These are phyloP conservation scores for Boletales sp. DNA, from an alignment of 768 basidiomycete species.

Conservation along the genomic window DNA sequence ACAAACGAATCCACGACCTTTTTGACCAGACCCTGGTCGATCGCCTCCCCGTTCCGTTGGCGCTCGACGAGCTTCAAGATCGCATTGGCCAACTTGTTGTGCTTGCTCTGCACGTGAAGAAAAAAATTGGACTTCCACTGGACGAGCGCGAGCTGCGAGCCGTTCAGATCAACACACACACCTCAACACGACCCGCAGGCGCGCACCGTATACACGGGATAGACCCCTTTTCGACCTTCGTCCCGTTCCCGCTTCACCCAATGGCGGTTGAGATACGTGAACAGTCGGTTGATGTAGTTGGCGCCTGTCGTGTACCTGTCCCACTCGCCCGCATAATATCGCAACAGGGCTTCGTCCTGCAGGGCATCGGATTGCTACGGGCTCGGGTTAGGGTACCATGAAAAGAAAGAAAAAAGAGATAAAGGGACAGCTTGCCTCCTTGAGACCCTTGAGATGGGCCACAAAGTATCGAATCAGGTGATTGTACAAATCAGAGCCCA, in stretches of 20 bases:
- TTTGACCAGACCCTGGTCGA: constrained; percentile 91
- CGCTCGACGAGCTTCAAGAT: constrained; percentile 87
- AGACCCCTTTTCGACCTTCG: constrained; percentile 92
- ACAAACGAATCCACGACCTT: constrained; percentile 95
- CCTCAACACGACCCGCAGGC: neutral
- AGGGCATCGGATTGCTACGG: constrained; percentile 70
- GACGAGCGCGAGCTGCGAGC: constrained; percentile 77
- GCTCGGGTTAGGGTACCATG: constrained; percentile 13
- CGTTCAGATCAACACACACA: constrained; percentile 1
- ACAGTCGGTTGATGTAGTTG: constrained; percentile 94
- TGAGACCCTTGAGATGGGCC: constrained; percentile 65
- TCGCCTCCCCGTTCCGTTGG: constrained; percentile 90
- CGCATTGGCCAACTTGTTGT: constrained; percentile 80
- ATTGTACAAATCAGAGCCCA: constrained; percentile 97
- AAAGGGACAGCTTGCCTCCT: constrained; percentile 47
- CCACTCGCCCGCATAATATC: constrained; percentile 93
- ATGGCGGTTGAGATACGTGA: constrained; percentile 97
- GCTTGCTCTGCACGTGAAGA: constrained; percentile 76
- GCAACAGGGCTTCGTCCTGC: constrained; percentile 83
- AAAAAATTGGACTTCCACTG: constrained; percentile 96
- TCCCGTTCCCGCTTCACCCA: constrained; percentile 99
- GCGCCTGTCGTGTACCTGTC: constrained; percentile 95
- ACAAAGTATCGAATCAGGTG: constrained; percentile 91
- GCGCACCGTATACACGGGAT: constrained; percentile 92
- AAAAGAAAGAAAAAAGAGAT: neutral